These are phyloP conservation scores for Monilinia fructigena DNA, from an alignment of 2,329 filamentous ascomycete species.

Conservation along the genomic window DNA sequence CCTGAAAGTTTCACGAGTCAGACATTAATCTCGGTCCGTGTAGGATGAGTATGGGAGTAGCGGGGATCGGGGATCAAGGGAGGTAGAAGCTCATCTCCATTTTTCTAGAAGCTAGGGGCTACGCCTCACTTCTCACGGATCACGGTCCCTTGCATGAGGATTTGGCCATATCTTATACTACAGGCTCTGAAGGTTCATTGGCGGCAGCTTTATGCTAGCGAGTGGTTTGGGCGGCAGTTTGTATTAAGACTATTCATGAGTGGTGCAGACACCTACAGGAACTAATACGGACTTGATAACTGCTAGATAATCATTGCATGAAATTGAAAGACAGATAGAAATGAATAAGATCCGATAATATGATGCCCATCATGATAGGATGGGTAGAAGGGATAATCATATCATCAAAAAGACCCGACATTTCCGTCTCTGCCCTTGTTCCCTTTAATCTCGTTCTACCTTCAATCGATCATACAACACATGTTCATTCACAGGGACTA, in stretches of 20 bases:
- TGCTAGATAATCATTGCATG: no score
- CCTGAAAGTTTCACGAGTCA: not conserved
- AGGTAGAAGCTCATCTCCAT: not conserved
- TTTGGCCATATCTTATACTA: not conserved
- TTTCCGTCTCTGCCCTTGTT: not conserved
- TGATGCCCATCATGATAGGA: no score
- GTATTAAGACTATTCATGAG: not conserved
- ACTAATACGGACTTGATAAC: not conserved
- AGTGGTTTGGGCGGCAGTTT: not conserved
- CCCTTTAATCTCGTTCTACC: not conserved
- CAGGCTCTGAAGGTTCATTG: not conserved
- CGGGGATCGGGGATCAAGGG: not conserved
- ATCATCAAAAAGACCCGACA: not conserved
- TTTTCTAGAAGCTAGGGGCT: not conserved
- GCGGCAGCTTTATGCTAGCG: not conserved
- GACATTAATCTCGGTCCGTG: not conserved
- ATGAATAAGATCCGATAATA: not conserved
- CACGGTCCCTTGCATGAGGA: no score
- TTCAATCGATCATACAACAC: not conserved
- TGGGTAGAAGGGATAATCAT: not conserved
- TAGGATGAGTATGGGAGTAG: not conserved
- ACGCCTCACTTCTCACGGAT: not conserved
- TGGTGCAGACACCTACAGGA: not conserved
- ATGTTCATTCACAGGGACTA: not conserved
- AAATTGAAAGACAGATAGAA: not conserved